Conservation (phyloP, 1,284 basidiomycete genomes). For the Termitomyces sp. region DNA sequence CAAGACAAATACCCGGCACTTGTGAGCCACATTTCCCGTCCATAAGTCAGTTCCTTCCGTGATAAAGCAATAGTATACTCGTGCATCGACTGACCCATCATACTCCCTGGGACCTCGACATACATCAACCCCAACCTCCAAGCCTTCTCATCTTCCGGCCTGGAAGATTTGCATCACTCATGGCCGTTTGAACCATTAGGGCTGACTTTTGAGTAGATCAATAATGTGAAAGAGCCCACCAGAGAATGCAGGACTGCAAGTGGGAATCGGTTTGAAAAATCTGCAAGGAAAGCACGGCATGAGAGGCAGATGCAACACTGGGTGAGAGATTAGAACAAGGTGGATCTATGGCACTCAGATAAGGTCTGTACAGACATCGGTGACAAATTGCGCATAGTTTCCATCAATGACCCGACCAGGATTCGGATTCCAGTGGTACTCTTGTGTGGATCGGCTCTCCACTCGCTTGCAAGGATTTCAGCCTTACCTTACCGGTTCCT, state of each 20-base stretch:
- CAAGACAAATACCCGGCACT: too few species aligned
- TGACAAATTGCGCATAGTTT: conserved; percentile 34
- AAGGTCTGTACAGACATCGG: conserved; percentile 46
- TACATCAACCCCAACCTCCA: conserved; percentile 35
- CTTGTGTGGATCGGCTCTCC: conserved; percentile 25
- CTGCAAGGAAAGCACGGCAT: conserved; percentile 52
- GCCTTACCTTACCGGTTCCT: conserved; percentile 44
- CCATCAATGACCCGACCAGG: conserved; percentile 50
- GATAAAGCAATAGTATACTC: too few species aligned
- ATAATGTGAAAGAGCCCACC: conserved; percentile 51
- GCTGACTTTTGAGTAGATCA: conserved; percentile 19
- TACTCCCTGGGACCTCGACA: conserved; percentile 10
- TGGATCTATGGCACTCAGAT: conserved; percentile 29
- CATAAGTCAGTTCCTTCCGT: too few species aligned
- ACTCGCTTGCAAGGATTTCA: not conserved
- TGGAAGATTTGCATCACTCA: conserved; percentile 16
- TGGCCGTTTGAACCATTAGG: conserved; percentile 23
- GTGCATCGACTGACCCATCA: too few species aligned
- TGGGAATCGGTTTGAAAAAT: conserved; percentile 35
- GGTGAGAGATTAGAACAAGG: not conserved
- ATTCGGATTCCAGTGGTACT: conserved; percentile 44
- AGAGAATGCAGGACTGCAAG: conserved; percentile 53
- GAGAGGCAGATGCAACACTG: conserved; percentile 65
- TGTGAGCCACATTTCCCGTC: too few species aligned
- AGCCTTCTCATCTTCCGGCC: conserved; percentile 40